Conservation (phyloP, 768 basidiomycete species). For the Naganishia onofrii region DNA sequence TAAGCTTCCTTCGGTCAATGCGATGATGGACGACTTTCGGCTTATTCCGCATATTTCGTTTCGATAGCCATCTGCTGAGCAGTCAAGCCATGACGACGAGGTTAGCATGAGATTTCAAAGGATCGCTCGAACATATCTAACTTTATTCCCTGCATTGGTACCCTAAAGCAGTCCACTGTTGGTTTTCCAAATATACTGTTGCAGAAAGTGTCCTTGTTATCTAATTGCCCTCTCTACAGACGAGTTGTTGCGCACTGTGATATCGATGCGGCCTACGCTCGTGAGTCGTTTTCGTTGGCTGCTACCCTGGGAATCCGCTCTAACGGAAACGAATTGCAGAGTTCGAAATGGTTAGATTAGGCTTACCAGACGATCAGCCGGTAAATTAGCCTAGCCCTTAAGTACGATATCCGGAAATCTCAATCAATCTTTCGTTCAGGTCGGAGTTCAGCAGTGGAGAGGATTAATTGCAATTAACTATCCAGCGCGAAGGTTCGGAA, state of each 20-base stretch:
- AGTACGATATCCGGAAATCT: not conserved
- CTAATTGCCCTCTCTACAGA: not conserved
- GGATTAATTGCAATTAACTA: conserved; percentile 89
- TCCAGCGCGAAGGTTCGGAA: conserved; percentile 85
- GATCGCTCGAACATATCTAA: not conserved
- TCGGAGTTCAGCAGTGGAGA: conserved; percentile 46
- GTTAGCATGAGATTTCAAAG: conserved; percentile 27
- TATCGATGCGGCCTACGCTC: conserved; percentile 59
- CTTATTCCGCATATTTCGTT: not conserved
- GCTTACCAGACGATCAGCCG: conserved; percentile 55
- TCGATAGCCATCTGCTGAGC: conserved; percentile 34
- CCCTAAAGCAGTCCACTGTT: conserved; percentile 44
- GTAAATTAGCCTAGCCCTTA: conserved; percentile 18
- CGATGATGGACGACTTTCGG: not conserved
- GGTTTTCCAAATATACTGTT: not conserved
- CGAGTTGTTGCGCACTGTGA: conserved; percentile 87
- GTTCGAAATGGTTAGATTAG: conserved; percentile 80
- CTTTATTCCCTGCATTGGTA: not conserved
- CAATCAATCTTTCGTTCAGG: not conserved
- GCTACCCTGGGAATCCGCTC: not conserved
- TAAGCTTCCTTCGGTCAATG: not conserved
- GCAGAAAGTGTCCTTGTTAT: not conserved
- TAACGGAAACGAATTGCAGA: conserved; percentile 53
- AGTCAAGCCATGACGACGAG: conserved; percentile 43
- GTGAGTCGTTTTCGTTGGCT: conserved; percentile 32